phyloP scores from a whole-genome alignment of 2,329 filamentous ascomycete genomes.

The Orbilia javanica region DNA sequence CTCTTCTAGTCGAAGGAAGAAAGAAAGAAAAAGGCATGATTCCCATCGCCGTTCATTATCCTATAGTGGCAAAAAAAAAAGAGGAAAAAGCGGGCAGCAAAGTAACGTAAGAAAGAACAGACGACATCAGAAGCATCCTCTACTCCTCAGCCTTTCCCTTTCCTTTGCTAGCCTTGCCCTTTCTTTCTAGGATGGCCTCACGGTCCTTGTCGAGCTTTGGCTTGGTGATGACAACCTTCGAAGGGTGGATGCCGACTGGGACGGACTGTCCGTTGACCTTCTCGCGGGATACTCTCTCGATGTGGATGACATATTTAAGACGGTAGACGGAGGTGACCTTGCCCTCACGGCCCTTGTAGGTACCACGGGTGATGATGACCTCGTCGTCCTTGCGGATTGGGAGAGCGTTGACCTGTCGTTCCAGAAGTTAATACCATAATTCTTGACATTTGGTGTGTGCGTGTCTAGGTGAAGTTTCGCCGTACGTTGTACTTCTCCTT shows the following conservation, averaged over 20 bases:
- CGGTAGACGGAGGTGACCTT: conserved; percentile 98
- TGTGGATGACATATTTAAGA: conserved; percentile 96
- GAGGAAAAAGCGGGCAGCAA: conserved; percentile 16
- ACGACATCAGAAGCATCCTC: conserved; percentile 52
- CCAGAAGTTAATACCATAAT: conserved; percentile 12
- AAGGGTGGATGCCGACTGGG: conserved; percentile 92
- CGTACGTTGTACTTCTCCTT: conserved; percentile 98
- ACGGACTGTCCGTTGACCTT: conserved; percentile 98
- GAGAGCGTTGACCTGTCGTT: conserved; percentile 84
- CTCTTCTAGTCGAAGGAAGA: conserved; percentile 47
- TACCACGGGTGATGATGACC: conserved; percentile 89
- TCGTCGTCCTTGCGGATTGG: conserved; percentile 98
- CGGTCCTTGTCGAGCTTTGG: conserved; percentile 98
- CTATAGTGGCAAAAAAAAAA: conserved; percentile 12
- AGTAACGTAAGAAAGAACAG: conserved; percentile 20
- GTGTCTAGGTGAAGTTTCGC: conserved; percentile 59
- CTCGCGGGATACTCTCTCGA: conserved; percentile 96
- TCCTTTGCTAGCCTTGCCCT: conserved; percentile 82
- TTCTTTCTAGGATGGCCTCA: conserved; percentile 87
- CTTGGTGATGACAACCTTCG: conserved; percentile 98
- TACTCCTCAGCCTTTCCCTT: conserved; percentile 77
- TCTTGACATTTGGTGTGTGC: not conserved
- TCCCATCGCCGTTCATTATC: conserved; percentile 48
- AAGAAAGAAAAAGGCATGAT: conserved; percentile 29
- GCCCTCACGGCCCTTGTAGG: conserved; percentile 97